Conservation (phyloP, 2,329 filamentous ascomycete species). For the Nemania bipapillata region DNA sequence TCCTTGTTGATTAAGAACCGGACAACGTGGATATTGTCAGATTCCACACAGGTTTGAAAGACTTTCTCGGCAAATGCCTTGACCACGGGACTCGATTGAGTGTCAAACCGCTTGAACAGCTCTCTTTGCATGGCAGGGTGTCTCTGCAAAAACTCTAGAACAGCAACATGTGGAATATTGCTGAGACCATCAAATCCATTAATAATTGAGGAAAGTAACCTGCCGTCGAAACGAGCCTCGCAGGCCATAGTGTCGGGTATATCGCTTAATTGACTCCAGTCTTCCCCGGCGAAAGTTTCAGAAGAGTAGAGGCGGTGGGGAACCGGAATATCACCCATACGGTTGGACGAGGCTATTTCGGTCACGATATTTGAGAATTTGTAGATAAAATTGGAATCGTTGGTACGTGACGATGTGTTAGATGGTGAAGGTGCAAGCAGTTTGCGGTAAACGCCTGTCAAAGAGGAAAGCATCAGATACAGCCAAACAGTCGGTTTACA, state of each 20-base stretch:
- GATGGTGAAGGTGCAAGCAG: background rate
- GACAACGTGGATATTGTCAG: background rate
- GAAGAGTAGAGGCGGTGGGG: background rate
- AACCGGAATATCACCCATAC: background rate
- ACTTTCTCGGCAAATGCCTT: background rate
- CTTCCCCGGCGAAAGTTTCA: background rate
- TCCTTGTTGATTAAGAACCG: background rate
- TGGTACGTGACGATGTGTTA: background rate
- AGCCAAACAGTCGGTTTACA: background rate
- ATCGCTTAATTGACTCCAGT: background rate
- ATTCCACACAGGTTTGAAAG: background rate
- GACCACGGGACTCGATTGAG: background rate
- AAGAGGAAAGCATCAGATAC: background rate
- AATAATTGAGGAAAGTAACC: background rate
- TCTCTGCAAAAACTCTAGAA: background rate
- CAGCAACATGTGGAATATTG: background rate
- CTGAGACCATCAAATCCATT: conserved; percentile 7
- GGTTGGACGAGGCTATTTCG: background rate
- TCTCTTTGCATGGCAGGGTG: background rate
- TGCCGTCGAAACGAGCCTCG: conserved; percentile 8
- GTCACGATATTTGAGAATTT: background rate
- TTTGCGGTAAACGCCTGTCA: background rate
- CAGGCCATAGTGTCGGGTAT: background rate
- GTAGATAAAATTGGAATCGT: background rate
- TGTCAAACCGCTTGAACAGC: background rate